Evolutionary conservation across 495 filamentous ascomycete genomes (phyloP).

Genomic region (Neurospora sp.): DNA sequence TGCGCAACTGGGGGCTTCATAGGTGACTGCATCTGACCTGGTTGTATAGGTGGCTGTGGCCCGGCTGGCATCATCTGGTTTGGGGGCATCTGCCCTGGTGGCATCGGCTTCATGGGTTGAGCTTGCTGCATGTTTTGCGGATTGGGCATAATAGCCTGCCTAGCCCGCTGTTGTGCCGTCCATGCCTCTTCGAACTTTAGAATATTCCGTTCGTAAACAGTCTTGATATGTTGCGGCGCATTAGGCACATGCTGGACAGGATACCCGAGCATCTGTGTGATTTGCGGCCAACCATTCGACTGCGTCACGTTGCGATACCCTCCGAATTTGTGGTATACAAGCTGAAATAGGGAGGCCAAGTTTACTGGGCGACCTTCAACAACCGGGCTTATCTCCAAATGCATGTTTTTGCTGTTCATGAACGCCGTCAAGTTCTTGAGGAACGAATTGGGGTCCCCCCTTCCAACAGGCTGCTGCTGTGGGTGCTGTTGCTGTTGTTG

Average conservation of each 20-base stretch:
- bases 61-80: conserved; percentile 40
- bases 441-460: conserved; percentile 53
- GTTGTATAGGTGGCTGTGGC: conserved; percentile 38
- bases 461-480: conserved; percentile 11
- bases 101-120: conserved; percentile 25
- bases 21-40: conserved; percentile 36
- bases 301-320: conserved; percentile 64
- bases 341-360: conserved; percentile 63
- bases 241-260: conserved; percentile 52
- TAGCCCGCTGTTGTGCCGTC: conserved; percentile 47
- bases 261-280: conserved; percentile 60
- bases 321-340: conserved; percentile 58
- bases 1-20: conserved; percentile 39
- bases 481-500: conserved; percentile 13
- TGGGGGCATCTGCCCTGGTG: conserved; percentile 32
- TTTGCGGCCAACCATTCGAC: conserved; percentile 58
- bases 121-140: conserved; percentile 23
- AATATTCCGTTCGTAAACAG: conserved; percentile 65
- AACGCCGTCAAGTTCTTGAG: conserved; percentile 62
- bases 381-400: conserved; percentile 58
- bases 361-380: conserved; percentile 62
- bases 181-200: conserved; percentile 65
- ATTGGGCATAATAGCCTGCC: conserved; percentile 26
- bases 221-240: conserved; percentile 57
- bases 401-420: conserved; percentile 58